These are phyloP conservation scores for Colletotrichum scovillei DNA, from an alignment of 2,329 filamentous ascomycete species.

Conservation along the genomic window DNA sequence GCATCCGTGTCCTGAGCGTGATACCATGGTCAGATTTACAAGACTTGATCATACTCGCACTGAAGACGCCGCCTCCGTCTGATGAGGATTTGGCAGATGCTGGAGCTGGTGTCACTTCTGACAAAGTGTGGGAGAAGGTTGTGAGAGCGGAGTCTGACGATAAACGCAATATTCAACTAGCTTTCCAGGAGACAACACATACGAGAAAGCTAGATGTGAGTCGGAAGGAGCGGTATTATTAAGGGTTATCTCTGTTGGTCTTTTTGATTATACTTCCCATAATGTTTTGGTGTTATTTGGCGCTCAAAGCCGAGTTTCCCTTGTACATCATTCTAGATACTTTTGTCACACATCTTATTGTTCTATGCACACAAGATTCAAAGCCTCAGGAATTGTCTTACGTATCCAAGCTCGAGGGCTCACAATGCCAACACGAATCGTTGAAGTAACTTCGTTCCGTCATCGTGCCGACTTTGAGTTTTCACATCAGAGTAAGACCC, in stretches of 20 bases:
- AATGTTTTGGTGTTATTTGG: too few species aligned
- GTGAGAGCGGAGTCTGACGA: constrained; percentile 9
- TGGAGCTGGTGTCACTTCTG: neutral
- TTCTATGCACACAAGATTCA: too few species aligned
- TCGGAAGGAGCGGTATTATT: neutral
- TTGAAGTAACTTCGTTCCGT: too few species aligned
- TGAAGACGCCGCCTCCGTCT: neutral
- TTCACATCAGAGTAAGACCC: too few species aligned
- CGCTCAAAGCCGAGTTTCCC: too few species aligned
- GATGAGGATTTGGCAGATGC: neutral
- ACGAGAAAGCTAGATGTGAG: neutral
- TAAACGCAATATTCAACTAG: neutral
- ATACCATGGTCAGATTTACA: constrained; percentile 21
- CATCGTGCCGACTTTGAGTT: too few species aligned
- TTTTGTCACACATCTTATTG: too few species aligned
- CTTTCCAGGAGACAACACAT: neutral
- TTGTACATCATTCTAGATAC: too few species aligned
- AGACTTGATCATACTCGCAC: constrained; percentile 6
- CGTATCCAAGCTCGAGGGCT: too few species aligned
- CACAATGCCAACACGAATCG: too few species aligned
- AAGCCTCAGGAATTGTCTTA: too few species aligned
- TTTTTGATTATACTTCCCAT: too few species aligned
- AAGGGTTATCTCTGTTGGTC: neutral
- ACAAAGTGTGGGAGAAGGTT: neutral
- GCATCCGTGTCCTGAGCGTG: neutral